Percentiles rank a stretch among this genome's conserved stretches.
phyloP scores from a whole-genome alignment of 257 asterid genomes.

The Solanum bulbocastanum region DNA sequence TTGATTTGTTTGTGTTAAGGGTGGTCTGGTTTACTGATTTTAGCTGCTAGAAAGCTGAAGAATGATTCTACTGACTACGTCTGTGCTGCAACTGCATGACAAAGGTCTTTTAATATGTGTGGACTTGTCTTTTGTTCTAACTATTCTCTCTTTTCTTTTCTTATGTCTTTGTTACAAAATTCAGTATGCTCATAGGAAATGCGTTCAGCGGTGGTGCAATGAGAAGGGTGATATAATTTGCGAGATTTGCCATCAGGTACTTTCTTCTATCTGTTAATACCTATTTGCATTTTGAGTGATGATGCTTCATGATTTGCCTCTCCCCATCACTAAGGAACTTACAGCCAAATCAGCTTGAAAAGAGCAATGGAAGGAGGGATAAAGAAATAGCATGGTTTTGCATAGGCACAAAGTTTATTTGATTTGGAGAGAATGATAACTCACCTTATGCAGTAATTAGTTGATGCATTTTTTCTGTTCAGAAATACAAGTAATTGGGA shows the following conservation, averaged over 20 bases:
- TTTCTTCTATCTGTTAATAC: neutral
- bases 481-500: neutral
- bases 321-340: neutral
- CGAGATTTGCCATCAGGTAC: constrained; percentile 46
- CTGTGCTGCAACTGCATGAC: neutral
- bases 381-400: neutral
- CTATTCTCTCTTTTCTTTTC: neutral
- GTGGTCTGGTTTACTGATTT: neutral
- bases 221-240: constrained; percentile 45
- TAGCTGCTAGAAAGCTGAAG: neutral
- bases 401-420: neutral
- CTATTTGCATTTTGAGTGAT: neutral
- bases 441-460: neutral
- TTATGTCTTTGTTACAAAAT: neutral
- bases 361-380: neutral
- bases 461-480: neutral
- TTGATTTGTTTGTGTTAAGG: neutral
- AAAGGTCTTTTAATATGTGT: neutral
- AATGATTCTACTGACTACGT: neutral
- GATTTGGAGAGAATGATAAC: neutral
- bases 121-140: neutral
- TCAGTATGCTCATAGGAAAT: constrained; percentile 42
- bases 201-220: constrained; percentile 48
- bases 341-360: neutral
- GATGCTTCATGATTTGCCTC: neutral